Base-by-base conservation (phyloP, 306 rosid species). In the Chamaecrista fasciculata region DNA sequence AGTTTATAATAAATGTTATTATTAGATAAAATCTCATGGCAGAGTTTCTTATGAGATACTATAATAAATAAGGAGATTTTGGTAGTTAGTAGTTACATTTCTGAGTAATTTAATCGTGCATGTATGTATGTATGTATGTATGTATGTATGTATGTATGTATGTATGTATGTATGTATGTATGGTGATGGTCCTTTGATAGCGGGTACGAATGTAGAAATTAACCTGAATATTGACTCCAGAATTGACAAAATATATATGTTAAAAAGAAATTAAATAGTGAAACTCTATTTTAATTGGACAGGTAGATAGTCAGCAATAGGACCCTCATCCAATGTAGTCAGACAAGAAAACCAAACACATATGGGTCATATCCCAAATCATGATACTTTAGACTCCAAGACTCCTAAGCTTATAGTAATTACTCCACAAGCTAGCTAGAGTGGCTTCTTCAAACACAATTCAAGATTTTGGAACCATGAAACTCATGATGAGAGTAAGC, bases 351-450 rank as follows among this genome's bases (percentile, higher is more conserved):
- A 29, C 12, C 4, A 20, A 71, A 34, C 36, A 33, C 50, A 14
- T 6, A 60, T 25, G 78, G 75, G 65, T 56, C 37, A 43, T 8
- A 19, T 3, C 36, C 47, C 59, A 51, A 61, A 78, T 75, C 12
- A 71, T 71, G 50, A 55, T 29, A 79, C 75, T 80, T 80, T 61
- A 52, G 68, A 58, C 74, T 66, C 70, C 74, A 59, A 75, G 55
- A 66, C 58, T 71, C 63, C 62, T 66, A 37, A 76, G 29, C 43
- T 55, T 5, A 68, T 76, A 24, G 72, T 81, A 24, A 76, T 81
- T 62, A 67, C 55, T 29, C 71, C 80, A 55, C 75, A 18, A 28
- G 56, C 62, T 64, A 65, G 66, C 50, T 11, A 73, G 77, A 69
- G 70, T 46, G 66, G 71, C 59, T 6, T 44, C 76, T 67, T 78